Evolutionary conservation across 2,329 filamentous ascomycete species (phyloP).

Genomic region (Conoideocrella luteorostrata): DNA sequence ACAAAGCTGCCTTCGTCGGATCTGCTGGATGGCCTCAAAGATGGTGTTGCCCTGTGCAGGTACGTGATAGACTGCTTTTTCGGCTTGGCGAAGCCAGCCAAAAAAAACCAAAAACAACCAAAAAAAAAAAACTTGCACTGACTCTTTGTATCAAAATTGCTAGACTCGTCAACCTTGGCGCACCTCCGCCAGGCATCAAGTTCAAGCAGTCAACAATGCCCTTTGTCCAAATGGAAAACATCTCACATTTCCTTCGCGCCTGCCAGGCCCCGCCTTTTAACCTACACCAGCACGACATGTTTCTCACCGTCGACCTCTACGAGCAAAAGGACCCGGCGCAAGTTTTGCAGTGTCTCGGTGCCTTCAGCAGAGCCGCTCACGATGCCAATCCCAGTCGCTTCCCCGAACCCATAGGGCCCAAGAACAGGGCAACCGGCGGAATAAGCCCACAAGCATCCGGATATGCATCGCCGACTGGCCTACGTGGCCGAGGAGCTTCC

Average conservation of each 20-base stretch:
- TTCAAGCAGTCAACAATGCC: constrained; percentile 94
- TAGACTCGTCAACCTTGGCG: constrained; percentile 77
- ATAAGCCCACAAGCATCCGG: constrained; percentile 65
- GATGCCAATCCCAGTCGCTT: constrained; percentile 67
- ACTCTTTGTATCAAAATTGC: not conserved
- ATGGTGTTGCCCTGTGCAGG: constrained; percentile 91
- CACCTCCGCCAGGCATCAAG: constrained; percentile 71
- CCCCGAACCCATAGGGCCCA: constrained; percentile 68
- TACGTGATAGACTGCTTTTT: constrained; percentile 36
- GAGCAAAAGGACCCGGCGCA: constrained; percentile 94
- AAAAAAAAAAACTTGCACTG: no score
- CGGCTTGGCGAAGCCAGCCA: no score
- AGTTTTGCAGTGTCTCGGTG: constrained; percentile 84
- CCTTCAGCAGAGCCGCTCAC: constrained; percentile 85
- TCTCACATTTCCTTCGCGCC: constrained; percentile 87
- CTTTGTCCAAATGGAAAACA: constrained; percentile 99
- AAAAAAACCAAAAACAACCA: no score
- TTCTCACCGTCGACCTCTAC: constrained; percentile 93
- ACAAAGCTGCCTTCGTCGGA: constrained; percentile 67
- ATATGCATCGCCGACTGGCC: constrained; percentile 37
- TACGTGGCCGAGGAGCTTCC: constrained; percentile 43
- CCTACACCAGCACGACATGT: constrained; percentile 88
- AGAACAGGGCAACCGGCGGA: constrained; percentile 43
- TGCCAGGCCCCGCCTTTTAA: constrained; percentile 80
- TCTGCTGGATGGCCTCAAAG: constrained; percentile 78